Evolutionary conservation across 1,284 basidiomycete genomes (phyloP).

Genomic region (Malassezia restricta): DNA sequence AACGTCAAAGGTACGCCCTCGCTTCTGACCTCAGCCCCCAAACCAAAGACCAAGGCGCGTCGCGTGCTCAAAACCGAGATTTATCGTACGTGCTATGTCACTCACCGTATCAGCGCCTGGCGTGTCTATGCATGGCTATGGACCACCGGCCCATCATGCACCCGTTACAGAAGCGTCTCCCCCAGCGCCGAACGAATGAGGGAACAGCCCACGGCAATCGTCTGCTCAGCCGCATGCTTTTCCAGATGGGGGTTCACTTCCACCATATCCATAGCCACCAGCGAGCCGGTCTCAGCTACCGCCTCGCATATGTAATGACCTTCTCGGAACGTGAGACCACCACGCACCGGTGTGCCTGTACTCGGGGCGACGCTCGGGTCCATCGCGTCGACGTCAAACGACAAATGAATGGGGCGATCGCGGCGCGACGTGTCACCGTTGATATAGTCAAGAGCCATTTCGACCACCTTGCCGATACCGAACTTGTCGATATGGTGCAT

Average conservation of each 20-base stretch:
- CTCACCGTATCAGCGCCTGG: conserved; percentile 24
- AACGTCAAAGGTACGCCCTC: conserved; percentile 67
- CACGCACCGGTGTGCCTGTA: conserved; percentile 86
- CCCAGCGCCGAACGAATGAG: conserved; percentile 80
- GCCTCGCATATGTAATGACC: conserved; percentile 87
- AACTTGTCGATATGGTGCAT: conserved; percentile 98
- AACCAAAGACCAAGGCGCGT: conserved; percentile 38
- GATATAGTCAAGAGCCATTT: conserved; percentile 87
- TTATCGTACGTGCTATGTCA: conserved; percentile 21
- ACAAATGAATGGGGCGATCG: conserved; percentile 76
- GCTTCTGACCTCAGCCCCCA: conserved; percentile 25
- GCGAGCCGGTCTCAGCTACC: conserved; percentile 77
- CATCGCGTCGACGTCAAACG: conserved; percentile 76
- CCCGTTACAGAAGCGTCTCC: neutral
- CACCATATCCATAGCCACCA: conserved; percentile 66
- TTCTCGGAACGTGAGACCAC: conserved; percentile 90
- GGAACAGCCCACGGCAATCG: conserved; percentile 85
- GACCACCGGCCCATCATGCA: neutral
- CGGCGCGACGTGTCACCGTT: conserved; percentile 54
- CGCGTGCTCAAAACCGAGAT: conserved; percentile 41
- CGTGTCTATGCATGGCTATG: conserved; percentile 35
- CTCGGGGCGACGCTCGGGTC: conserved; percentile 89
- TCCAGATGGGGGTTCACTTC: conserved; percentile 87
- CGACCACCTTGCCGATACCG: conserved; percentile 73
- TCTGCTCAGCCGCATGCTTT: conserved; percentile 63